Evolutionary conservation across 2,329 filamentous ascomycete species (phyloP), one percentile per base, ranked within the genome.

Genomic region (Chaetomium strumarium): DNA sequence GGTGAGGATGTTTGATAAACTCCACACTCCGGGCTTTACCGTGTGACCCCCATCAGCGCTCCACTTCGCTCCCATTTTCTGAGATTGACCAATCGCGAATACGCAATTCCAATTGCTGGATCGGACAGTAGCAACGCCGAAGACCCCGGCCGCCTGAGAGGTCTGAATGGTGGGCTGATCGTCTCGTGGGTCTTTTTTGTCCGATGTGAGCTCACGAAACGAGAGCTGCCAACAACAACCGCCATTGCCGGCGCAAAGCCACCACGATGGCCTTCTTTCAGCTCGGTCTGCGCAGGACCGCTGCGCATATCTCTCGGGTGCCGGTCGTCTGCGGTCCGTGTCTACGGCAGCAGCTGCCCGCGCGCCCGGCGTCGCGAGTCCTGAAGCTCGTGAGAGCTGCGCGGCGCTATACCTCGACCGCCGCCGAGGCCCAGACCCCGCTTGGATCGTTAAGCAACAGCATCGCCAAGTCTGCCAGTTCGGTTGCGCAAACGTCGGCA

Each of bases 301-400:
- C 61, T 14, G 12, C 55, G 9, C 60, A 61, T 52, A 51, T 63
- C 6, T 55, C 62, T 6, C 53, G 58, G 20, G 65, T 70, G 31
- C 68, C 71, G 51, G 70, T 76, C 49, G 63, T 72, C 63, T 78
- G 75, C 67, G 74, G 74, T 57, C 76, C 78, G 71, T 79, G 75
- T 51, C 46, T 58, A 16, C 58, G 56, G 24, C 59, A 50, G 34
- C 55, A 53, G 55, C 68, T 68, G 51, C 20, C 51, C 17, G 48
- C 43, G 10, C 39, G 53, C 38, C 41, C 56, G 3, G 34, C 14
- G 17, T 54, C 51, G 39, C 44, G 48, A 8, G 47, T 60, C 38
- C 43, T 57, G 14, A 39, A 56, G 50, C 51, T 59, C 34, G 47
- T 48, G 30, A 51, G 48, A 63, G 70, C 70, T 60, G 66, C 64